phyloP scores from a whole-genome alignment of 768 basidiomycete genomes.

The Naematelia aurantialba region DNA sequence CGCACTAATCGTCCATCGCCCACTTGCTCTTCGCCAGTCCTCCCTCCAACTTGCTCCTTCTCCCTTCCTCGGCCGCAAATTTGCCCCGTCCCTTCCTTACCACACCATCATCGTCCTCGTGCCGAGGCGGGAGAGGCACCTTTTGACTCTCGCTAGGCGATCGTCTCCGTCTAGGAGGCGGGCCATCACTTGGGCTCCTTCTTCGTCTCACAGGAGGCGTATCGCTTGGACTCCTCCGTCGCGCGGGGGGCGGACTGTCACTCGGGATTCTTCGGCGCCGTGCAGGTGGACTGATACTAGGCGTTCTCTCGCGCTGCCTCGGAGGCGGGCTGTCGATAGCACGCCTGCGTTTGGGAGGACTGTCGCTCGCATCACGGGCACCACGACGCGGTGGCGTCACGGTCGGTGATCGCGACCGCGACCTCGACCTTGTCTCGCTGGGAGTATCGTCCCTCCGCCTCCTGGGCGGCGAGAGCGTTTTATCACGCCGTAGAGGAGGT shows the following conservation, averaged over 20 bases:
- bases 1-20: slow-evolving; percentile 10
- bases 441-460: not conserved
- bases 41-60: slow-evolving; percentile 34
- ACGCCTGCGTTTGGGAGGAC: not conserved
- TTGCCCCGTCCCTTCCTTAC: slow-evolving; percentile 19
- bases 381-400: slow-evolving; percentile 12
- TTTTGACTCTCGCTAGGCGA: not conserved
- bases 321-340: slow-evolving; percentile 4
- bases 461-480: slow-evolving; percentile 3
- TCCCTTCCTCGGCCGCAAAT: slow-evolving; percentile 19
- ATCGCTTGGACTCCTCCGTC: not conserved
- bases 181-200: slow-evolving; percentile 7
- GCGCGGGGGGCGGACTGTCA: not conserved
- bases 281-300: slow-evolving; percentile 24
- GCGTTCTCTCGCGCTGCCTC: slow-evolving; percentile 9
- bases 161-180: slow-evolving; percentile 11
- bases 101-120: slow-evolving; percentile 13
- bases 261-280: slow-evolving; percentile 1
- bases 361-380: not conserved
- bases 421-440: slow-evolving; percentile 3
- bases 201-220: slow-evolving; percentile 16
- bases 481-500: slow-evolving; percentile 11
- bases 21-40: slow-evolving; percentile 19
- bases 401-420: slow-evolving; percentile 21
- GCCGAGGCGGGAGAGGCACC: not conserved